Evolutionary conservation across 192 early-diverging fungal genomes (phyloP), one percentile per base, ranked within the genome.

Genomic region (Rhizophagus sp.): DNA sequence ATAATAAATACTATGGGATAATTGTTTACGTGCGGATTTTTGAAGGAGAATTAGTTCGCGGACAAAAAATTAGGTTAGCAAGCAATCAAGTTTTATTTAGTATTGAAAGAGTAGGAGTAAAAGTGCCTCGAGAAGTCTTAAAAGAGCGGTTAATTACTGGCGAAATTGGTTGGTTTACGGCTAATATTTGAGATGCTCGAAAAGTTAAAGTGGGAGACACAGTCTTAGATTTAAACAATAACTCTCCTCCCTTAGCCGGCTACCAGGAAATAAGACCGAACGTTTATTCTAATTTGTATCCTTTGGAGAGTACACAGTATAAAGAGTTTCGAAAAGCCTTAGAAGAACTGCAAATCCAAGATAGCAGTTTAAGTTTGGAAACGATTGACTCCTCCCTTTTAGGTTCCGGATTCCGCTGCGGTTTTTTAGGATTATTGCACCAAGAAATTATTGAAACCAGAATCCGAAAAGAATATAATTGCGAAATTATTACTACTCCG

Each of bases 61-160:
- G 27, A 30, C 66, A 68, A 68, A 68, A 68, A 68, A 68, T 68
- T 68, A 68, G 27, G 27, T 68, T 68, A 7, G 6, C 2, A 27
- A 68, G 4, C 27, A 68, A 68, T 68, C 66, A 68, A 68, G 27
- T 3, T 68, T 4, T 68, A 68, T 30, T 25, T 27, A 68, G 66
- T n/a, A n/a, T 30, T 5, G 66, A 73, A 73, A 73, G 41, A 47
- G 71, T 73, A 47, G 71, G 71, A 73, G 71, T 73, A 73, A 73
- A 73, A 73, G 24, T 27, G 3, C 71, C 71, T n/a, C 2, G 47
- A 73, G 71, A 73, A 33, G 41, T 73, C 7, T 36, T 47, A 50
- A 73, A 73, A 73, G 19, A 73, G 3, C 2, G 17, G 4, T 73
- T 73, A 73, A 17, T 73, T 1, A 17, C 47, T 3, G 71, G 71